Conservation (phyloP, 1,139 yeast species). For the Meyerozyma guilliermondii region DNA sequence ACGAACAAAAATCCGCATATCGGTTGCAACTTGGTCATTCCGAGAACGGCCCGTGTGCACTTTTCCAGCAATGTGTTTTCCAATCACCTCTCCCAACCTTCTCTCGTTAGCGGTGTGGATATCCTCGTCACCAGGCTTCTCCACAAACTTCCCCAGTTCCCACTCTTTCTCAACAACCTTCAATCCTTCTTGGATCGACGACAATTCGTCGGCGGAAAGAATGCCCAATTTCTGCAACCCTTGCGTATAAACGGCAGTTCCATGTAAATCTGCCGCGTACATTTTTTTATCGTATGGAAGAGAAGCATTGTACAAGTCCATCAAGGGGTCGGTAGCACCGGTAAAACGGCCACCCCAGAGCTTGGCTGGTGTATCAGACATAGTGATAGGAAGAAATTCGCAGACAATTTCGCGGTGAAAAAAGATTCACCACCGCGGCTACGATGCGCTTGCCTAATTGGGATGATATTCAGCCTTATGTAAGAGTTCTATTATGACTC, state of each 20-base stretch:
- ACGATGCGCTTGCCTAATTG: background rate
- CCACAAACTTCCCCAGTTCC: conserved; percentile 67
- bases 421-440: conserved; percentile 1
- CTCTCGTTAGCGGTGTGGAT: conserved; percentile 98
- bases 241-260: conserved; percentile 87
- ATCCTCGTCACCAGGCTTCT: conserved; percentile 93
- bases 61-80: conserved; percentile 89
- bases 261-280: conserved; percentile 91
- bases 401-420: background rate
- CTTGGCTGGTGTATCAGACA: conserved; percentile 48
- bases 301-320: conserved; percentile 96
- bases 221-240: conserved; percentile 80
- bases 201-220: conserved; percentile 63
- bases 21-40: conserved; percentile 98
- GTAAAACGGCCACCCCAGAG: conserved; percentile 99
- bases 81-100: conserved; percentile 92
- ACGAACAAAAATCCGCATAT: conserved; percentile 91
- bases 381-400: conserved; percentile 3
- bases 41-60: conserved; percentile 98
- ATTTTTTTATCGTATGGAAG: conserved; percentile 91
- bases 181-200: conserved; percentile 78
- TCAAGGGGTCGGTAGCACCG: conserved; percentile 92
- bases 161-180: conserved; percentile 72
- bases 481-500: conserved; percentile 9
- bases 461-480: no score